Base-by-base conservation (phyloP, 768 basidiomycete genomes). In the Amylocystis lapponica region DNA sequence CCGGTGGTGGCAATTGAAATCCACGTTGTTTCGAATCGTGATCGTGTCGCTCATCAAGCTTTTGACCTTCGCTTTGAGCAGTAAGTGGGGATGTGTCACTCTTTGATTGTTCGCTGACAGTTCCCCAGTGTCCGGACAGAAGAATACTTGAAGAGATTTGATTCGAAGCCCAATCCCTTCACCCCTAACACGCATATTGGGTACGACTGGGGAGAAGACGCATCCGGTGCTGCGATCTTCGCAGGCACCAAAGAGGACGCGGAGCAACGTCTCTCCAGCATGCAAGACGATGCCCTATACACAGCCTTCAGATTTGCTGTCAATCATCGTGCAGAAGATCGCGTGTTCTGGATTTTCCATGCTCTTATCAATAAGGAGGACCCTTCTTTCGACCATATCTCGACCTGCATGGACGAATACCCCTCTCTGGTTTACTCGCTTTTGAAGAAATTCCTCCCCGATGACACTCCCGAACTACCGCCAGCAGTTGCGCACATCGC, bases 51-150 rank as follows among this genome's bases (percentile, higher is more conserved):
- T 0, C 79, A 82, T 52, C 79, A 81, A 59, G 55, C 79, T 0
- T 83, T 85, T 49, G 82, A 85, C 54, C 55, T 83, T 26, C 79
- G 79, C 63, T 78, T 80, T 53, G 77, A 82, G 27, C 76, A 80
- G 81, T 82, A 57, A 58, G 81, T 65, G 5, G 20, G 16, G 8
- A 3, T 41, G 5, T n/a, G 5, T 33, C 7, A 5, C 32, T 19
- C 19, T 33, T n/a, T 19, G 5, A 6, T 5, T 13, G 64, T 67
- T 21, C 62, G 70, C 40, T 73, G 70, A 35, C 21, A 1, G 17
- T 3, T 26, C 11, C 27, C 2, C 27, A 64, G 62, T 29, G 56
- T 65, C 1, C 46, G 44, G 11, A 65, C 63, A 1, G 60, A 62
- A 31, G 60, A 63, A 29, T 50, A 29, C 25, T 40, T 63, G 7